Evolutionary conservation across 352 stramenopile species (phyloP), one percentile per base, ranked within the genome.

Genomic region (Phytophthora melonis): DNA sequence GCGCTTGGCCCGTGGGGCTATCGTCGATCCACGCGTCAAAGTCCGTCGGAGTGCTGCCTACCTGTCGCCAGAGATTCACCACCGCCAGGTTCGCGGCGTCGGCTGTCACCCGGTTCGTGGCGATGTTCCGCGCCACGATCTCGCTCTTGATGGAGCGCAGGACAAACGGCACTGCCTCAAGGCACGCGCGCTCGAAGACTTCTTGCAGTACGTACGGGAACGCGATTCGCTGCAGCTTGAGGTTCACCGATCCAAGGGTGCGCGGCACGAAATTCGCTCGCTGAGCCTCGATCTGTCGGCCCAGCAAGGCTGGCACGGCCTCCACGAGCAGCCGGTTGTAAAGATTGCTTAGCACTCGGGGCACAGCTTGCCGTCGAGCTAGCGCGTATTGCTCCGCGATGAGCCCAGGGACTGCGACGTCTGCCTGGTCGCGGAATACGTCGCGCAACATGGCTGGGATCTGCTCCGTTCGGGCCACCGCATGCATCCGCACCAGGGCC

Each of bases 1-100:
- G 86, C 23, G 76, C 36, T 16, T 68, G 56, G 0, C 74, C 74
- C 0, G 82, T 91, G 9, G 84, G 88, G 13, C 58, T 72, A 19
- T 91, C 83, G 27, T 92, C 88, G 11, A 94, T 85, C 78, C 85
- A 91, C 23, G 78, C 54, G 54, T 94, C 88, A 7, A 93, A 87
- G 56, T 94, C 68, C 0, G 87, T 90, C 0, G 53, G 58, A 0
- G 72, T 68, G 49, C 78, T 82, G 18, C 68, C 66, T 13, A 69
- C 66, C 39, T 79, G 72, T 9, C 80, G 71, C 83, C 83, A 94
- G 6, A 75, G 76, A 68, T 91, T 78, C 1, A 94, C 75, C 0
- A 86, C 73, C 6, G 73, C 86, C 21, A 83, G 75, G 41, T 92
- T 82, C 10, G 80, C 81, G 1, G 74, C 27, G 45, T 90, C 76